Conservation (phyloP, 305 asterid genomes). For the Petunia hybrid region DNA sequence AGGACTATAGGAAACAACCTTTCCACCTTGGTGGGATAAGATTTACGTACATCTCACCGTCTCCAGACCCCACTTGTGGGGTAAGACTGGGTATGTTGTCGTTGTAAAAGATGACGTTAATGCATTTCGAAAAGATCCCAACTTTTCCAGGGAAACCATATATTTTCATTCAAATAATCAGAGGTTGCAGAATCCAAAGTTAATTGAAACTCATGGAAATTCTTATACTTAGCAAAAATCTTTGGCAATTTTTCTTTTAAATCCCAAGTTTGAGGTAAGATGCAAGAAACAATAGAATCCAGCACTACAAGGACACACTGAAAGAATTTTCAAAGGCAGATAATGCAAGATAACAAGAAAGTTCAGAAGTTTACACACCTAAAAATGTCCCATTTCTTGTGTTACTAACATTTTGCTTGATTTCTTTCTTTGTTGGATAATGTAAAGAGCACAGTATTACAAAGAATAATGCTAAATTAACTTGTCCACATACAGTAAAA, state of each 20-base stretch:
- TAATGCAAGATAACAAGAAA: neutral
- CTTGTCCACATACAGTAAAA: neutral
- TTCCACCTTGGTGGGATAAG: too few species aligned
- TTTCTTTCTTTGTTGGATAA: neutral
- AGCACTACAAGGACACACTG: neutral
- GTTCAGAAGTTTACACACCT: neutral
- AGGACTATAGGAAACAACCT: too few species aligned
- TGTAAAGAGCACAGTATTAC: neutral
- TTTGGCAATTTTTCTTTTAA: neutral
- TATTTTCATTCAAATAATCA: conserved; percentile 8
- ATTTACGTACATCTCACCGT: too few species aligned
- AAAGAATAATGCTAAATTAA: neutral
- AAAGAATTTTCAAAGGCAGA: neutral
- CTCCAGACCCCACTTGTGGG: too few species aligned
- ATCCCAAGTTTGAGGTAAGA: neutral
- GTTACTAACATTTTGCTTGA: conserved; percentile 14
- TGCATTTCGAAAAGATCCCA: neutral
- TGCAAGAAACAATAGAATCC: neutral
- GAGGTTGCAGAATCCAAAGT: conserved; percentile 16
- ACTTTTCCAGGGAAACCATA: conserved; percentile 1
- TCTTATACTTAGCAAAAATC: neutral
- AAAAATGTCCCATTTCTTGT: neutral
- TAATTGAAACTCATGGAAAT: neutral
- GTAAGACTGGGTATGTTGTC: too few species aligned
- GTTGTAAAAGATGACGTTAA: neutral